Evolutionary conservation across 192 early-diverging fungal species (phyloP), one percentile per base, ranked within the genome.

Genomic region (Backusella luteola): DNA sequence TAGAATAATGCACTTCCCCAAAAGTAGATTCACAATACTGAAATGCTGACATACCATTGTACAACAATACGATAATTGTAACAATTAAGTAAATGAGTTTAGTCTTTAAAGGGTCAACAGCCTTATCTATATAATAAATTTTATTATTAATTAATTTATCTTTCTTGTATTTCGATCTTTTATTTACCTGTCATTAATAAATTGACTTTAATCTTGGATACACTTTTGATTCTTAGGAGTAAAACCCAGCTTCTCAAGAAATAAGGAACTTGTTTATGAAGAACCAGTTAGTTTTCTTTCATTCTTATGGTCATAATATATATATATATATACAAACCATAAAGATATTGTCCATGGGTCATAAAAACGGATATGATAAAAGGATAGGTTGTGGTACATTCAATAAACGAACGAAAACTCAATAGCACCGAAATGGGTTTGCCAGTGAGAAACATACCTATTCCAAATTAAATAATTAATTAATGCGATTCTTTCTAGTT

Each of bases 41-140:
- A 71, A 93, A 91, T 17, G 84, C 83, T 11, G 88, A 87, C 77
- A 89, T 77, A 14, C 85, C 90, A 69, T 89, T 86, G 59, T 91
- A 93, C 9, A 92, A 17, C 44, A 91, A 80, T 2, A 80, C 79
- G 14, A 88, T 53, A 49, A 91, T 73, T 26, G 87, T 88, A 5
- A 80, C 77, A 44, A 90, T 77, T 14, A 93, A 78, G 14, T 86
- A 77, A 38, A 90, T 80, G 7, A 89, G 41, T 44, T 89, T 89
- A 66, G 86, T 85, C 19, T 83, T 85, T 26, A 89, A 75, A 34
- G 87, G 85, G 67, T 88, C 81, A 34, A 85, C 77, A 4, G 80
- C 81, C 52, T 84, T 83, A 34, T 84, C 86, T 87, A 73, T 32
- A 39, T 11, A 67, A 26, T 12, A 15, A 32, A 63, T 1, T 32